phyloP scores from a whole-genome alignment of 306 rosid genomes.

The Luffa aegyptiaca region DNA sequence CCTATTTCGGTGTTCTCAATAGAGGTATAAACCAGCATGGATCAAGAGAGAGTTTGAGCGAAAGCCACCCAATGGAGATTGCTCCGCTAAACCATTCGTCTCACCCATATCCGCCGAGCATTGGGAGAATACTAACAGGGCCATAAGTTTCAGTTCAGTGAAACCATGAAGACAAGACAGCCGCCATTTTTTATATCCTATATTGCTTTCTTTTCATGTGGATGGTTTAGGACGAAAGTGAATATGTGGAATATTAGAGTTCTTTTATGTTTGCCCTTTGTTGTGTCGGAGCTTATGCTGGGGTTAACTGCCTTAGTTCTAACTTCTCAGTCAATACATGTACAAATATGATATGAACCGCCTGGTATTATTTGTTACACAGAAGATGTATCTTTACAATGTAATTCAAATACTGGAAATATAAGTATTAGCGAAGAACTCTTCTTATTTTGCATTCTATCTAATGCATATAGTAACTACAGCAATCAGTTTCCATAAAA shows the following conservation, averaged over 20 bases:
- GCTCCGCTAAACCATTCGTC: conserved; percentile 50
- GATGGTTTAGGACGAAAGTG: conserved; percentile 20
- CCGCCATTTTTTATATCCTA: not conserved
- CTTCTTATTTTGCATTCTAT: conserved; percentile 14
- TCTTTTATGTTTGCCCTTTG: conserved; percentile 5
- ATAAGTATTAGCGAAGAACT: not conserved
- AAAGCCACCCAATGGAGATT: conserved; percentile 22
- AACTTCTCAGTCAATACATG: conserved; percentile 9
- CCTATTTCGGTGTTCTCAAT: conserved; percentile 51
- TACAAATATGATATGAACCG: conserved; percentile 9
- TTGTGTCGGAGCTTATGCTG: not conserved
- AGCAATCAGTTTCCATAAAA: not conserved
- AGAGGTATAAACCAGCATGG: conserved; percentile 46
- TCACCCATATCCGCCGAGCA: conserved; percentile 61
- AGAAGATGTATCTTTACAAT: conserved; percentile 3
- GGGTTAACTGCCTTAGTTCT: not conserved
- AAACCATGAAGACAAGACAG: conserved; percentile 13
- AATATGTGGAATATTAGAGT: conserved; percentile 11
- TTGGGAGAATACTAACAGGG: conserved; percentile 78
- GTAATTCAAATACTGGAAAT: conserved; percentile 7
- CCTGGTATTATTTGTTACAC: conserved; percentile 8
- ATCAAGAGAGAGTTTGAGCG: conserved; percentile 58
- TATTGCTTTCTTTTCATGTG: conserved; percentile 8
- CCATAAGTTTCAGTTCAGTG: conserved; percentile 38
- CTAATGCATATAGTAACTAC: not conserved